Conservation (phyloP, 257 asterid species). For the Solanum stenotomum region DNA sequence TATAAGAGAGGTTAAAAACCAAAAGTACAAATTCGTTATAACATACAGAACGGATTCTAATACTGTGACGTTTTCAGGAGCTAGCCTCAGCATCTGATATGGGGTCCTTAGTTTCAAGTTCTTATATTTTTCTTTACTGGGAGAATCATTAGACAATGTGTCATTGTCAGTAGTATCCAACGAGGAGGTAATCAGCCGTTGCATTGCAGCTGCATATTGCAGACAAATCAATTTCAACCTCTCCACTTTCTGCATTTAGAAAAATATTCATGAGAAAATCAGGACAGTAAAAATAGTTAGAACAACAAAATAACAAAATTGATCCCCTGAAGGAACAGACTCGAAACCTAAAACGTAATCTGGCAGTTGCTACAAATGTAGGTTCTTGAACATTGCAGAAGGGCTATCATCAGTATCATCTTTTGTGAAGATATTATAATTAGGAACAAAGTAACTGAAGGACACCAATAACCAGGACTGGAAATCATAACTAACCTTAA, state of each 20-base stretch:
- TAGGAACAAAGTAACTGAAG: not conserved
- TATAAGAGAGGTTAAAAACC: not conserved
- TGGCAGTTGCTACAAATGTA: not conserved
- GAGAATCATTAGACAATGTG: constrained; percentile 14
- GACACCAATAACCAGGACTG: not conserved
- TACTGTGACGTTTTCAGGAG: constrained; percentile 51
- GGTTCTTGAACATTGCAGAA: not conserved
- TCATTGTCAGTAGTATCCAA: constrained; percentile 31
- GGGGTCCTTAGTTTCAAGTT: constrained; percentile 55
- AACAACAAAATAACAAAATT: not conserved
- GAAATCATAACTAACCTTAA: constrained; percentile 48
- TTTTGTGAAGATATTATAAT: not conserved
- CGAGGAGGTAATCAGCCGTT: constrained; percentile 63
- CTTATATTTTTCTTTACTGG: constrained; percentile 34
- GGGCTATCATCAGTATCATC: not conserved
- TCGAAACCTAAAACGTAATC: not conserved
- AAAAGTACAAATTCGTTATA: not conserved
- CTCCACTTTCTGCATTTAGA: constrained; percentile 74
- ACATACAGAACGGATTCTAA: constrained; percentile 72
- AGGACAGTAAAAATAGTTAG: not conserved
- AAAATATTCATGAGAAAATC: constrained; percentile 7
- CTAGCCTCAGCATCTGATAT: constrained; percentile 44
- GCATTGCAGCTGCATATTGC: constrained; percentile 89
- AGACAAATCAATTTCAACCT: constrained; percentile 79
- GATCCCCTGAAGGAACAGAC: not conserved